A percentile compares a stretch with the other conserved stretches of the same genome.
Conservation (phyloP, 2,329 filamentous ascomycete species). For the Pyrenochaeta sp. region DNA sequence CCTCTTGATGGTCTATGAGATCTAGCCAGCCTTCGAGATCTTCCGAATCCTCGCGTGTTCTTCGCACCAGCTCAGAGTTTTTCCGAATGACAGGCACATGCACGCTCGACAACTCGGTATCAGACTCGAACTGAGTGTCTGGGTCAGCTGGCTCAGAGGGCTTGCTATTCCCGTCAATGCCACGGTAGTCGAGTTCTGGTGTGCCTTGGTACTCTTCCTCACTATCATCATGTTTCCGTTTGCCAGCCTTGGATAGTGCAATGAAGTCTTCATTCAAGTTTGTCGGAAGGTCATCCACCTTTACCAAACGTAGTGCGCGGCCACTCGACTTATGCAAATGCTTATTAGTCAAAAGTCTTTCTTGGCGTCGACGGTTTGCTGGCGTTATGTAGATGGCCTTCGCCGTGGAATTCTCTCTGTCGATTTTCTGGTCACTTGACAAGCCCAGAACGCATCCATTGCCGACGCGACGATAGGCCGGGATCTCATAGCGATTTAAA, state of each 20-base stretch:
- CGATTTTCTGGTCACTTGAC: constrained; percentile 67
- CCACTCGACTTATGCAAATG: constrained; percentile 25
- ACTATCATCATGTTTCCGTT: constrained; percentile 30
- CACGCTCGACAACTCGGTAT: constrained; percentile 16
- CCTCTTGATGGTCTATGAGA: constrained; percentile 80
- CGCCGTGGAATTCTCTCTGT: constrained; percentile 68
- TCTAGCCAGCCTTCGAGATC: constrained; percentile 78
- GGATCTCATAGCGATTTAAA: constrained; percentile 75
- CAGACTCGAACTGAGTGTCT: constrained; percentile 48
- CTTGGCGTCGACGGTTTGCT: constrained; percentile 53
- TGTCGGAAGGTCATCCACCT: constrained; percentile 1
- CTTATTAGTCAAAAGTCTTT: constrained; percentile 54
- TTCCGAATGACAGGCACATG: constrained; percentile 55
- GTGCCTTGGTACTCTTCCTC: constrained; percentile 18
- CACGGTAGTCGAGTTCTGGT: constrained; percentile 46
- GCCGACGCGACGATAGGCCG: constrained; percentile 74
- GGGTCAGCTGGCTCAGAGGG: constrained; percentile 36
- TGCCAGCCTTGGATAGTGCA: constrained; percentile 25
- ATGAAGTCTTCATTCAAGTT: constrained; percentile 41
- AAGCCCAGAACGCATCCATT: constrained; percentile 76
- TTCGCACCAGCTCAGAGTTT: constrained; percentile 69
- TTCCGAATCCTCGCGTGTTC: constrained; percentile 70
- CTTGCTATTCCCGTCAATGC: constrained; percentile 39
- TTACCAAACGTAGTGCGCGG: constrained; percentile 41
- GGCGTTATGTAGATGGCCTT: constrained; percentile 48